phyloP scores from a whole-genome alignment of 2,329 filamentous ascomycete genomes.

The Phaeoacremonium minimum region DNA sequence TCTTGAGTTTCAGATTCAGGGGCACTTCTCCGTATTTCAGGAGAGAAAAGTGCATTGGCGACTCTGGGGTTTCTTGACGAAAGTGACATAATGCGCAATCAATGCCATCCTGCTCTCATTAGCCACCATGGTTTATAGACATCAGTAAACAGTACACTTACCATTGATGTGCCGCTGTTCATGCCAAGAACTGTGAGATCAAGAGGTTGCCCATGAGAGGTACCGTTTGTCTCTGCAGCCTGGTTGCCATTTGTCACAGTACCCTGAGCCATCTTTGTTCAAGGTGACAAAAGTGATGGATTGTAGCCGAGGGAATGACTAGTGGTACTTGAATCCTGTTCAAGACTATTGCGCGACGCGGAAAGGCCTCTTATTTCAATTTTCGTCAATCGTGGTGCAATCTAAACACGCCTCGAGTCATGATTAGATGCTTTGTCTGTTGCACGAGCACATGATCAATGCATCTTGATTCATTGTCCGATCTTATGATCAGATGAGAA shows the following conservation, averaged over 20 bases:
- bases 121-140: background rate
- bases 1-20: conserved; percentile 48
- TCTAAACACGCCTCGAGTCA: no score
- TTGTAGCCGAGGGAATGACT: no score
- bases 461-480: no score
- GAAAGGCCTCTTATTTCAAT: background rate
- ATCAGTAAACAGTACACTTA: no score
- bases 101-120: conserved; percentile 45
- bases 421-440: no score
- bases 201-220: conserved; percentile 22
- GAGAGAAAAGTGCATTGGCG: conserved; percentile 51
- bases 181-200: conserved; percentile 50
- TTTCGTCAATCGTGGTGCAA: no score
- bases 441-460: no score
- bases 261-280: background rate
- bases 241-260: background rate
- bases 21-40: conserved; percentile 54
- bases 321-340: no score
- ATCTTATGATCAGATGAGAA: no score
- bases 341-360: no score
- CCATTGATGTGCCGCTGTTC: conserved; percentile 49
- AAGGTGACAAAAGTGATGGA: background rate
- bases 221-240: background rate
- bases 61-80: conserved; percentile 43
- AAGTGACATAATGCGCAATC: conserved; percentile 56